Evolutionary conservation across 2,329 filamentous ascomycete species (phyloP).

Genomic region (Pseudogymnoascus pannorum): DNA sequence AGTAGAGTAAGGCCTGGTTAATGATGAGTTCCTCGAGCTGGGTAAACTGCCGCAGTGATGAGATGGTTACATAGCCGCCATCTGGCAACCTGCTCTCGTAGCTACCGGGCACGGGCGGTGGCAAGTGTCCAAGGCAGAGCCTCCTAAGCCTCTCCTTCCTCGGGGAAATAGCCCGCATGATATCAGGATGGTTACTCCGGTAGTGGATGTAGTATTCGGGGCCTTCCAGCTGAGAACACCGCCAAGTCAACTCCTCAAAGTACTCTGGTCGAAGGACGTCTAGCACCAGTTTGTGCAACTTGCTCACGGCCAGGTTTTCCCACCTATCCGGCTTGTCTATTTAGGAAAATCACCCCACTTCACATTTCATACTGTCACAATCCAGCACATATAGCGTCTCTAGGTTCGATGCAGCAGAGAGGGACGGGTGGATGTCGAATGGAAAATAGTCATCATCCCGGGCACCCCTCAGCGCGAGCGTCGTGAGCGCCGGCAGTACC

Average conservation of each 20-base stretch:
- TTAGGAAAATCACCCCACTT: neutral
- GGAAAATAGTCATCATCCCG: neutral
- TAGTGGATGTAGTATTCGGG: neutral
- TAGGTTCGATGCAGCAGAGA: neutral
- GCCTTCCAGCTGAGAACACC: neutral
- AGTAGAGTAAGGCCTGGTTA: neutral
- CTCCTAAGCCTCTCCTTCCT: neutral
- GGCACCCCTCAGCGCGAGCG: neutral
- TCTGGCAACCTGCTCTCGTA: neutral
- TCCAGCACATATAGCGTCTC: neutral
- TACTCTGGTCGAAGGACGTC: neutral
- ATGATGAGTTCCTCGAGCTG: neutral
- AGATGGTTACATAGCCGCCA: neutral
- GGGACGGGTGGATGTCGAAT: neutral
- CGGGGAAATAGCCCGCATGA: neutral
- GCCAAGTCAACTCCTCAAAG: neutral
- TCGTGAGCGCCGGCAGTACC: neutral
- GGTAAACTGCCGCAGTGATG: neutral
- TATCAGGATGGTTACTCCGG: neutral
- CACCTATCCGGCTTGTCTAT: slow-evolving; percentile 15
- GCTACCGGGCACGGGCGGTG: neutral
- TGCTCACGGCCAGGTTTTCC: slow-evolving; percentile 23
- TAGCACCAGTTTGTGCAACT: slow-evolving; percentile 17
- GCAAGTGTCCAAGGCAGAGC: neutral
- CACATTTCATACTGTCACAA: neutral